Base-by-base conservation (phyloP, 768 basidiomycete genomes). In the Naganishia vaughanmartiniae region DNA sequence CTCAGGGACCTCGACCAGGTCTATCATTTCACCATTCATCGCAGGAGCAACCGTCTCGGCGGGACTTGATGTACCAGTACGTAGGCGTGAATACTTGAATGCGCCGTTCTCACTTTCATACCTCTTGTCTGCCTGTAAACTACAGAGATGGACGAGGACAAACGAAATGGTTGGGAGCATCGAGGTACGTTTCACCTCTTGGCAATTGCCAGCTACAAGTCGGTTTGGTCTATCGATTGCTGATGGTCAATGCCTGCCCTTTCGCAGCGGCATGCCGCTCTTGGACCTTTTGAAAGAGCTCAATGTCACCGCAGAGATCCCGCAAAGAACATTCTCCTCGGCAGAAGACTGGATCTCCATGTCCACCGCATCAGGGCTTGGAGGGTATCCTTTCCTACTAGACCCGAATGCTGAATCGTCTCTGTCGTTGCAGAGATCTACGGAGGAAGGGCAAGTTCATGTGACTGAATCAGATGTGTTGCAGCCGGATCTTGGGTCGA, bases 301-400 rank as follows among this genome's bases (percentile, higher is more conserved):
- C 48, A 69, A 30, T 30, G 45, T 31, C 21, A 24, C 39, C 21
- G 28, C 70, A 14, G 42, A 67, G 24, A 33, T 70, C 12, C 42
- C 57, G 24, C 51, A 21, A 34, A 19, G n/a, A 19, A 69, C 53
- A 26, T 65, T 60, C 33, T 66, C 72, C 7, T 34, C 58, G 3
- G 70, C 71, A 17, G 67, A 72, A 36, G 73, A 74, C 51, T 74
- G 73, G 73, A 67, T 74, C 15, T 72, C 73, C 17, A 39, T 72
- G n/a, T 74, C 73, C 11, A 58, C 54, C 3, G 71, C 73, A 14
- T 69, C 72, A n/a, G 73, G 71, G 10, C 46, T 72, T 5, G 71
- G 68, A 31, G 71, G 60, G 1, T 56, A 58, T 15, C 48, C 48
- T n/a, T 51, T 51, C 21, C 48, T 51, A 15, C 24, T 51, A 9